Evolutionary conservation across 805 yeast genomes (phyloP), one percentile per base, ranked within the genome.

Genomic region (Myxozyma lipomycoides): DNA sequence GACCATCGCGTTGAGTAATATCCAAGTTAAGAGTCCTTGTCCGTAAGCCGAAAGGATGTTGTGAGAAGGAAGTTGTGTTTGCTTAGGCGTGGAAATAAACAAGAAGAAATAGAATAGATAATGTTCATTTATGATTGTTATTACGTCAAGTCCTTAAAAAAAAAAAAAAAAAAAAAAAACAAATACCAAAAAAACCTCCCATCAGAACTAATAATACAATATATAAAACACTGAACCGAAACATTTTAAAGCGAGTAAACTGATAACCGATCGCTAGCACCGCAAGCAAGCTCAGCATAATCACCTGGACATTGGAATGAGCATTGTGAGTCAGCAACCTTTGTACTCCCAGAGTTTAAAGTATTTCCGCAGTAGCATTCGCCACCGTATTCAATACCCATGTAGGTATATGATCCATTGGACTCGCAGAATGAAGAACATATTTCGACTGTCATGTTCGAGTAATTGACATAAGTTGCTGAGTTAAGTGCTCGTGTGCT

Each of bases 291-390:
- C 32, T 28, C 32, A 12, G 32, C 12, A 28, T 28, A 28, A 28
- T 28, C 32, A 12, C 32, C 32, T 9, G 32, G 32, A 28, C 32
- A 28, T 9, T 7, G 7, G 12, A 9, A 9, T 7, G 32, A 28
- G 32, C 32, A 28, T 9, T 28, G 12, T 7, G 32, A 28, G 32
- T 28, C 32, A 12, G 32, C 32, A 7, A 9, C 32, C 12, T 9
- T 7, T 12, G 32, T 28, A 12, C 12, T 12, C 12, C 32, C 32
- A 7, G 32, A 28, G 32, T 28, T 28, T 7, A 21, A 15, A 9
- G 44, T 17, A 23, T 23, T 5, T 7, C 44, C 44, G 26, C 42
- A 32, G 42, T 21, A 43, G 26, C 47, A 43, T 24, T 43, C 44
- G 19, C 28, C 28, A 4, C 44, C 47, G 32, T 43, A 43, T 30